Conservation (phyloP, 768 basidiomycete species). For the Tylopilus subfusipes region DNA sequence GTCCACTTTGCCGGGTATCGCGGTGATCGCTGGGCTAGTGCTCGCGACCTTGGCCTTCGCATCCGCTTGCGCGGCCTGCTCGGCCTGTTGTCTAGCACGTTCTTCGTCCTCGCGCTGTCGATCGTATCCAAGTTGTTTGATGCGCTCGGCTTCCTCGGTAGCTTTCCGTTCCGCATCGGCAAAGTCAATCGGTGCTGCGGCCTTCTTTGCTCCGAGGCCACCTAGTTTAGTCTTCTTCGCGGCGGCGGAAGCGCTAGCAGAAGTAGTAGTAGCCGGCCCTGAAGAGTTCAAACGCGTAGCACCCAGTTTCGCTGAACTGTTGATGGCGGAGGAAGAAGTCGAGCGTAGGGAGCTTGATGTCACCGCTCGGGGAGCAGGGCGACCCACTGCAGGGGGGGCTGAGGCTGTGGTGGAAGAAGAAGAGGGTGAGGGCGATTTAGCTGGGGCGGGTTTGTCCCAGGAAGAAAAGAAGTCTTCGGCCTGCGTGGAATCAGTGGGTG, state of each 20-base stretch:
- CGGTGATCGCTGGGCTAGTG: constrained; percentile 21
- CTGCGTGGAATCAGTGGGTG: constrained; percentile 40
- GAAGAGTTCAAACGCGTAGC: constrained; percentile 43
- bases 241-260: constrained; percentile 30
- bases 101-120: constrained; percentile 81
- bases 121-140: constrained; percentile 91
- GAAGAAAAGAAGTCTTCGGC: constrained; percentile 92
- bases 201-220: constrained; percentile 82
- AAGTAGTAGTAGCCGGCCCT: constrained; percentile 29
- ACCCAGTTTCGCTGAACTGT: constrained; percentile 37
- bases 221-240: constrained; percentile 71
- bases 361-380: constrained; percentile 55
- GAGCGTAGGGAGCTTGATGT: constrained; percentile 63
- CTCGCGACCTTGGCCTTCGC: constrained; percentile 31
- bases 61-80: constrained; percentile 35
- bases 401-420: constrained; percentile 48
- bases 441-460: constrained; percentile 82
- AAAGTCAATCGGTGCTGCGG: constrained; percentile 80
- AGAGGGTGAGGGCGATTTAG: constrained; percentile 42
- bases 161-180: constrained; percentile 92
- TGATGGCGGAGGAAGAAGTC: constrained; percentile 31
- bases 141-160: constrained; percentile 85
- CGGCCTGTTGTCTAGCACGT: constrained; percentile 60
- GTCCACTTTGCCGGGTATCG: constrained; percentile 28
- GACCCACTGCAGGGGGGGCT: constrained; percentile 58